Conservation (phyloP, 371 early-diverging fungal genomes). For the Mucor racemosus region DNA sequence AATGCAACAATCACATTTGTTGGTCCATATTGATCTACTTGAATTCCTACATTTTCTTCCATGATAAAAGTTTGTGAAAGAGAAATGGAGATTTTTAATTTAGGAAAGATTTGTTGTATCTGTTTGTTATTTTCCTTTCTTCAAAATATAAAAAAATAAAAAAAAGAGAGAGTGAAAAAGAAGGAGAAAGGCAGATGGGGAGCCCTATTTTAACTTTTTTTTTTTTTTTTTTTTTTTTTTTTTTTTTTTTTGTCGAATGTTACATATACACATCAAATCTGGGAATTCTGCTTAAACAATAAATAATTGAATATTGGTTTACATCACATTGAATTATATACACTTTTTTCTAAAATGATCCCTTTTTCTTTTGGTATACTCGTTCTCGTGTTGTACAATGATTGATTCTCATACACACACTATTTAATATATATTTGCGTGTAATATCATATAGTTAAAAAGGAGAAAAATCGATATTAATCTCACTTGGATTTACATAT, state of each 20-base stretch:
- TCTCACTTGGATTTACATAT: background rate
- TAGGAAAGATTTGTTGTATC: background rate
- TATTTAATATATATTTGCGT: background rate
- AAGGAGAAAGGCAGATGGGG: background rate
- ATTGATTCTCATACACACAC: constrained; percentile 8
- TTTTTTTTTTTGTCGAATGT: background rate
- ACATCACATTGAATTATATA: background rate
- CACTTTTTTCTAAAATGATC: background rate
- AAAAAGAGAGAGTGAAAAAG: too few relatives aligned
- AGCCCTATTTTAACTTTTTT: background rate
- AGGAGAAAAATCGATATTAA: constrained; percentile 2
- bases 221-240: background rate
- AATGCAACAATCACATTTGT: constrained; percentile 22
- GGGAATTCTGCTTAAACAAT: constrained; percentile 7
- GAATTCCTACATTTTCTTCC: background rate
- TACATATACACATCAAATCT: constrained; percentile 2
- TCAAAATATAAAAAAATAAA: background rate
- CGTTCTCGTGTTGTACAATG: constrained; percentile 8
- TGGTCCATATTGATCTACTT: constrained; percentile 11
- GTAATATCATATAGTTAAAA: background rate
- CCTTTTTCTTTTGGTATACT: background rate
- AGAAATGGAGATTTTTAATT: background rate
- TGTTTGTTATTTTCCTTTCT: background rate
- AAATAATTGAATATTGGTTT: background rate
- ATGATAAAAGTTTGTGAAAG: background rate